Evolutionary conservation across 441 rosid species (phyloP).

Genomic region (Bocquillonia castaneifolia): DNA sequence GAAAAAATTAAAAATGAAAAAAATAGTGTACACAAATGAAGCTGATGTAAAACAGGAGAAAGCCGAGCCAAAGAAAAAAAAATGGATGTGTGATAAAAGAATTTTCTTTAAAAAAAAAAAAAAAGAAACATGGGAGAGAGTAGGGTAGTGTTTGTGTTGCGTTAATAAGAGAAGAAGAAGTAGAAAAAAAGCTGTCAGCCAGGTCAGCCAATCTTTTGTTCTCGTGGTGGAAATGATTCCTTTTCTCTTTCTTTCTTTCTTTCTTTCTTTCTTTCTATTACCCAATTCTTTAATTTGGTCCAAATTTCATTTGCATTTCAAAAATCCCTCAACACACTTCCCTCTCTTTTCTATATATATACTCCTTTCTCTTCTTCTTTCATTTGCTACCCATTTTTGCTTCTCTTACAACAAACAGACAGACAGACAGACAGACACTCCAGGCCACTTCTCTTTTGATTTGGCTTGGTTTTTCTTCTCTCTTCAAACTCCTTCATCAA

Average conservation of each 20-base stretch:
- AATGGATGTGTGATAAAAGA: slow-evolving; percentile 19
- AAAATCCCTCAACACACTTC: neutral
- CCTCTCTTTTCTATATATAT: neutral
- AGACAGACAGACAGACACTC: neutral
- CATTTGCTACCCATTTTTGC: neutral
- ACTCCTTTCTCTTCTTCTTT: neutral
- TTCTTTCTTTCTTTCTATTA: too few species aligned
- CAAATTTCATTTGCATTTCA: slow-evolving; percentile 2
- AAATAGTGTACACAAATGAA: too few species aligned
- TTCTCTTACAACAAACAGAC: too few species aligned
- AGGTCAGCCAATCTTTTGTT: slow-evolving; percentile 16
- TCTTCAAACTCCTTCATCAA: neutral
- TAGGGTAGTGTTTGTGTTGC: too few species aligned
- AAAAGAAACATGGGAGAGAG: too few species aligned
- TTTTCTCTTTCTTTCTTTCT: neutral
- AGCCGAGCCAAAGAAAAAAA: neutral
- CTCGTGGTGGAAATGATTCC: slow-evolving; percentile 14
- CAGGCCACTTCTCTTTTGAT: neutral
- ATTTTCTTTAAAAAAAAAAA: too few species aligned
- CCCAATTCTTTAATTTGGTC: neutral
- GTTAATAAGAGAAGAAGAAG: neutral
- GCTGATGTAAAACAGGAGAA: too few species aligned
- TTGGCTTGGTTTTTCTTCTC: neutral
- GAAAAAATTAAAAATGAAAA: too few species aligned
- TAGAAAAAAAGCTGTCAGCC: slow-evolving; percentile 12